Conservation (phyloP, 1,284 basidiomycete genomes). For the Sphagnurus paluster region DNA sequence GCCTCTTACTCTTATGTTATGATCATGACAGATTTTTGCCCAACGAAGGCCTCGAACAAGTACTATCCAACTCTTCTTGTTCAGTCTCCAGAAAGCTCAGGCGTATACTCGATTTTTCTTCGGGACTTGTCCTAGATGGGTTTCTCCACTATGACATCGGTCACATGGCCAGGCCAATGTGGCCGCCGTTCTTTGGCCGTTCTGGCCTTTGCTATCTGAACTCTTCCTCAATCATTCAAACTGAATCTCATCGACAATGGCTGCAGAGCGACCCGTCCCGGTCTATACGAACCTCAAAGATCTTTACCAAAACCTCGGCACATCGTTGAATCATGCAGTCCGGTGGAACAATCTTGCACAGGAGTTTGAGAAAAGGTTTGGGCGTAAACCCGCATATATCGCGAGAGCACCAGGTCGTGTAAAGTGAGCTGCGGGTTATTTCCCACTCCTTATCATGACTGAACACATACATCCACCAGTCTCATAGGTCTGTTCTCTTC, state of each 20-base stretch:
- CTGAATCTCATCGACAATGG: slow-evolving; percentile 34
- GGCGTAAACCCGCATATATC: slow-evolving; percentile 67
- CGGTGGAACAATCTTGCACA: slow-evolving; percentile 67
- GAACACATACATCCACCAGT: slow-evolving; percentile 32
- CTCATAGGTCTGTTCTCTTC: slow-evolving; percentile 32
- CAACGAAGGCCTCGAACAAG: no score
- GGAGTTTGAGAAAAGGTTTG: slow-evolving; percentile 67
- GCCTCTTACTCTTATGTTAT: no score
- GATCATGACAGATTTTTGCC: no score
- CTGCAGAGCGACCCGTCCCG: slow-evolving; percentile 63
- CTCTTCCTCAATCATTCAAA: background rate
- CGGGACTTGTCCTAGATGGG: background rate
- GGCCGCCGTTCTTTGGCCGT: background rate
- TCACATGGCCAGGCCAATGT: slow-evolving; percentile 7
- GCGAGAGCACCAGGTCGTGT: slow-evolving; percentile 84
- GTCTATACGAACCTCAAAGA: slow-evolving; percentile 62
- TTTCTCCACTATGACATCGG: slow-evolving; percentile 4
- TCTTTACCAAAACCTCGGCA: slow-evolving; percentile 56
- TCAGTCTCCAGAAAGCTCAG: no score
- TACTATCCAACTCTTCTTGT: no score
- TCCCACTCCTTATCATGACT: background rate
- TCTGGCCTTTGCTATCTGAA: background rate
- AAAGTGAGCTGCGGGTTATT: slow-evolving; percentile 53
- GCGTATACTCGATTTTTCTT: background rate
- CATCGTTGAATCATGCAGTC: slow-evolving; percentile 58